Percentiles rank a stretch among this genome's conserved stretches.
phyloP scores from a whole-genome alignment of 495 filamentous ascomycete species.

The Aspergillus campestris region DNA sequence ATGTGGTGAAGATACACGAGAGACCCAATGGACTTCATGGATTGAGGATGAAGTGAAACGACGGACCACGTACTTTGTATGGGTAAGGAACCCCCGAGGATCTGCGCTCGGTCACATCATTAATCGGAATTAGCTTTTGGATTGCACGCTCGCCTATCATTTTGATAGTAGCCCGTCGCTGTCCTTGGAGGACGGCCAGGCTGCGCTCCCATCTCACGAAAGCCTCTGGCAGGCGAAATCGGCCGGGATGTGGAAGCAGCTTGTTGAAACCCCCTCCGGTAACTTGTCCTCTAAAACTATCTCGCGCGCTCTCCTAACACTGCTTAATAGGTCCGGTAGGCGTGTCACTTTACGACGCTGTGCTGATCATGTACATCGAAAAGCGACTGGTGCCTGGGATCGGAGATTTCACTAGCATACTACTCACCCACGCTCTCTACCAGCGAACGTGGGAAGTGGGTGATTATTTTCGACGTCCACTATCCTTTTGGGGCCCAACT shows the following conservation, averaged over 20 bases:
- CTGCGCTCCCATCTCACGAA: slow-evolving; percentile 39
- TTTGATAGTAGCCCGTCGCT: slow-evolving; percentile 29
- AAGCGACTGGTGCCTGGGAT: slow-evolving; percentile 34
- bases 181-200: slow-evolving; percentile 33
- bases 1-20: slow-evolving; percentile 5
- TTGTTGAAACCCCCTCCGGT: slow-evolving; percentile 20
- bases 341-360: slow-evolving; percentile 35
- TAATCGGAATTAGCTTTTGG: slow-evolving; percentile 27
- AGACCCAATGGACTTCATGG: slow-evolving; percentile 19
- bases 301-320: slow-evolving; percentile 3
- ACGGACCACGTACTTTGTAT: slow-evolving; percentile 39
- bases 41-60: slow-evolving; percentile 28
- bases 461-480: slow-evolving; percentile 35
- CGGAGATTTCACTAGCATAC: slow-evolving; percentile 40
- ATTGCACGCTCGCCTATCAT: slow-evolving; percentile 38
- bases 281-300: slow-evolving; percentile 3
- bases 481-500: slow-evolving; percentile 43
- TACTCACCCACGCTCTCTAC: slow-evolving; percentile 43
- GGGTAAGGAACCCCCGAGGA: slow-evolving; percentile 20
- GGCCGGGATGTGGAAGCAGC: slow-evolving; percentile 28
- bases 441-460: slow-evolving; percentile 45
- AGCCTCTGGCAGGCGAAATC: slow-evolving; percentile 36
- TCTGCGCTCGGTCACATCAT: slow-evolving; percentile 1
- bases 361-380: slow-evolving; percentile 43
- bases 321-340: slow-evolving; percentile 11